phyloP scores from a whole-genome alignment of 2,329 filamentous ascomycete species.

The Chalaropsis ovoidea region DNA sequence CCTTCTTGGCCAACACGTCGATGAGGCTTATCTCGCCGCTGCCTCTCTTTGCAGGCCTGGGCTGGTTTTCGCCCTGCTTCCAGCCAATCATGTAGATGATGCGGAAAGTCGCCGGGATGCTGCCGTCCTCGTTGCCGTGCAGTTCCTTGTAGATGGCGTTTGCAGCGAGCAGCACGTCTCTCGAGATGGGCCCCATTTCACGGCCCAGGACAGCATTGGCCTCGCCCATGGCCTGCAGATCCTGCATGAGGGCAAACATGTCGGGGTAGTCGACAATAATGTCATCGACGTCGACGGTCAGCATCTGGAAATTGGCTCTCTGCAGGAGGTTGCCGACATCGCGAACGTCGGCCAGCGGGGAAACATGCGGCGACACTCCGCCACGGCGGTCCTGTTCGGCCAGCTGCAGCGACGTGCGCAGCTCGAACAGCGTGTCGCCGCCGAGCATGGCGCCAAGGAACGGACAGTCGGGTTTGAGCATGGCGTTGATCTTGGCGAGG shows the following conservation, averaged over 20 bases:
- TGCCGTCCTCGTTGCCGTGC: slow-evolving; percentile 70
- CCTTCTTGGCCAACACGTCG: slow-evolving; percentile 48
- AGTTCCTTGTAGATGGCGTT: slow-evolving; percentile 82
- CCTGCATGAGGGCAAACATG: slow-evolving; percentile 81
- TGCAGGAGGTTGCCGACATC: slow-evolving; percentile 83
- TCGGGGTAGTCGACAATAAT: slow-evolving; percentile 92
- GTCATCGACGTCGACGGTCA: slow-evolving; percentile 95
- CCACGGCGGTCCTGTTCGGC: slow-evolving; percentile 83
- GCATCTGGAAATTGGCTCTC: slow-evolving; percentile 82
- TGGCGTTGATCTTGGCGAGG: slow-evolving; percentile 70
- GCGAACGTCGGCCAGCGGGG: slow-evolving; percentile 80
- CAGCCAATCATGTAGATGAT: slow-evolving; percentile 99
- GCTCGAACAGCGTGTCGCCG: slow-evolving; percentile 85
- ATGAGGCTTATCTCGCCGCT: slow-evolving; percentile 82
- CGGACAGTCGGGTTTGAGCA: slow-evolving; percentile 81
- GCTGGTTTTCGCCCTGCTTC: slow-evolving; percentile 73
- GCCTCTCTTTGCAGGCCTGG: slow-evolving; percentile 69
- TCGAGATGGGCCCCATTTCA: slow-evolving; percentile 64
- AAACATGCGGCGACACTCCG: slow-evolving; percentile 85
- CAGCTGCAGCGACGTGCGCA: slow-evolving; percentile 84
- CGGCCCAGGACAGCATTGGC: slow-evolving; percentile 79
- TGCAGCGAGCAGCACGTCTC: slow-evolving; percentile 76
- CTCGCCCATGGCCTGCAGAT: slow-evolving; percentile 94
- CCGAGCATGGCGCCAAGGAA: slow-evolving; percentile 96
- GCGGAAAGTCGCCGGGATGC: slow-evolving; percentile 80